Evolutionary conservation across 352 stramenopile species (phyloP).

Genomic region (Globisporangium iwayamae): DNA sequence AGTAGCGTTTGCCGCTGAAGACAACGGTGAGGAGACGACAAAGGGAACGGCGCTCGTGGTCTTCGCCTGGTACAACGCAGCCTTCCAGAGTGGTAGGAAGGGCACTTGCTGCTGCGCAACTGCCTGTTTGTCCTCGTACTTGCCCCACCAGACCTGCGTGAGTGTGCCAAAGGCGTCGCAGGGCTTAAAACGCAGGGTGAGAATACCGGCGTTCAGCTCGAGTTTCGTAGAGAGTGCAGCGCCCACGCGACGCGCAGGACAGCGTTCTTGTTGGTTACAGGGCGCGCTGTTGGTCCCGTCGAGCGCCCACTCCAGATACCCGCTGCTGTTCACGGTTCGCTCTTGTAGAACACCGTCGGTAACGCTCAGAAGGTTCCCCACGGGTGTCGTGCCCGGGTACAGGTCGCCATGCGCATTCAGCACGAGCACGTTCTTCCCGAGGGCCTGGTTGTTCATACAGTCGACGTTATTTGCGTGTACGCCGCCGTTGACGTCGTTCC

Average conservation of each 20-base stretch:
- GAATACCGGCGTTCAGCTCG: constrained; percentile 41
- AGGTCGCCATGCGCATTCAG: constrained; percentile 55
- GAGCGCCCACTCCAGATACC: constrained; percentile 51
- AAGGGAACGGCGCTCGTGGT: constrained; percentile 30
- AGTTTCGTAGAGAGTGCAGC: constrained; percentile 46
- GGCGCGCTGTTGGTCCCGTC: constrained; percentile 38
- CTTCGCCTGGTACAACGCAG: constrained; percentile 51
- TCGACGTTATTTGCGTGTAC: constrained; percentile 52
- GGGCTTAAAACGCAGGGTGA: constrained; percentile 43
- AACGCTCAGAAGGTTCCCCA: constrained; percentile 25
- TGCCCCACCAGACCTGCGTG: constrained; percentile 62
- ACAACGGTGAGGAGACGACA: constrained; percentile 22
- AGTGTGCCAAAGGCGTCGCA: constrained; percentile 52
- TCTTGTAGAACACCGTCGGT: constrained; percentile 20
- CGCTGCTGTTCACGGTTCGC: constrained; percentile 30
- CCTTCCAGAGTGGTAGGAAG: constrained; percentile 61
- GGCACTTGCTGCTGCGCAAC: constrained; percentile 25
- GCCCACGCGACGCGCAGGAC: constrained; percentile 45
- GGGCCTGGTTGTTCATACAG: constrained; percentile 26
- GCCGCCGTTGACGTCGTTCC: constrained; percentile 53
- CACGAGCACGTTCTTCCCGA: constrained; percentile 35
- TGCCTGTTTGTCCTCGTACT: constrained; percentile 28
- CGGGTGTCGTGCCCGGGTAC: constrained; percentile 28
- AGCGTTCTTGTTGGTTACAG: constrained; percentile 35
- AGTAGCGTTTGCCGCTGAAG: neutral